Conservation (phyloP, 345 rosid genomes). For the Brassica carinata region DNA sequence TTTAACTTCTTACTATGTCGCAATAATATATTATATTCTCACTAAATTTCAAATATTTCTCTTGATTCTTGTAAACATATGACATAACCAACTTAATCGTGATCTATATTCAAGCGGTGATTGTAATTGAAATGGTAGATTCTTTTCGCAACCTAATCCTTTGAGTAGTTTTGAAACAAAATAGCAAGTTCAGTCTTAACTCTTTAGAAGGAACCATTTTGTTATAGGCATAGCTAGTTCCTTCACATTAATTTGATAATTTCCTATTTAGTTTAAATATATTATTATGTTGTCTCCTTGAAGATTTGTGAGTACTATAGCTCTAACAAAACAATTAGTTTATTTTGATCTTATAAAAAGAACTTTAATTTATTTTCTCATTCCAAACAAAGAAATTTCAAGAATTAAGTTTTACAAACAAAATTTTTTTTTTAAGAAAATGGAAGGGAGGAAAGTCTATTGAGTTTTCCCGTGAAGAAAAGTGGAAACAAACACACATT, state of each 20-base stretch:
- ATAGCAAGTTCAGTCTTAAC: not conserved
- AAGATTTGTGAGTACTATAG: too few species aligned
- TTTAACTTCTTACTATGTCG: too few species aligned
- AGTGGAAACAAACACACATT: constrained; percentile 32
- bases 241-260: too few species aligned
- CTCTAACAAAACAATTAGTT: too few species aligned
- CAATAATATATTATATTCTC: not conserved
- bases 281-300: too few species aligned
- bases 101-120: not conserved
- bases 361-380: not conserved
- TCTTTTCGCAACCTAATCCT: not conserved
- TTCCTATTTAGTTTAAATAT: too few species aligned
- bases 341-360: too few species aligned
- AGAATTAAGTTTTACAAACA: not conserved
- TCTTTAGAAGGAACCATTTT: too few species aligned
- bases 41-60: not conserved
- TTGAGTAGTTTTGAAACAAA: not conserved
- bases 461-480: constrained; percentile 9
- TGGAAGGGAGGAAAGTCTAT: constrained; percentile 9
- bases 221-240: too few species aligned
- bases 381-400: not conserved
- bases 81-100: not conserved
- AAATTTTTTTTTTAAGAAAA: not conserved
- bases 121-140: not conserved
- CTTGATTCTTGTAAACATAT: not conserved